Conservation (phyloP, 306 rosid genomes). For the Fragaria iinumae region DNA sequence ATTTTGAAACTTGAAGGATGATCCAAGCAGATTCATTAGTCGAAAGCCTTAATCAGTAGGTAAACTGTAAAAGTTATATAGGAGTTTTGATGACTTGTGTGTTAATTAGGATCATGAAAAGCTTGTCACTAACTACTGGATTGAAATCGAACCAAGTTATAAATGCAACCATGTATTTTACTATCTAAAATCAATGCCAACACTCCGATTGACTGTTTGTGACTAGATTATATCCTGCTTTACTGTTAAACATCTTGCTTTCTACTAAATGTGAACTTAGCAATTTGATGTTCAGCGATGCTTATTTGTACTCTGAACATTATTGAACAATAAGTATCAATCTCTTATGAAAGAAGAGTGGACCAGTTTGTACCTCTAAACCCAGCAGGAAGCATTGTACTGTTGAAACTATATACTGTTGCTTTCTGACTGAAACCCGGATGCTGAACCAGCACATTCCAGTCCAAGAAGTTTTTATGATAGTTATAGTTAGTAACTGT, state of each 20-base stretch:
- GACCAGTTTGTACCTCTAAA: slow-evolving; percentile 43
- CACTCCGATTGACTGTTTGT: not conserved
- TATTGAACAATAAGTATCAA: not conserved
- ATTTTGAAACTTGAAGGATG: not conserved
- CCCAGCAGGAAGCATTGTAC: slow-evolving; percentile 49
- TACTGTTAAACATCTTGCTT: not conserved
- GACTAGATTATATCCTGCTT: not conserved
- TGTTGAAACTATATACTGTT: slow-evolving; percentile 64
- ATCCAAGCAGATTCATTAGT: not conserved
- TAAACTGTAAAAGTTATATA: not conserved
- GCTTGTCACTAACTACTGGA: not conserved
- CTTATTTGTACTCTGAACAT: not conserved
- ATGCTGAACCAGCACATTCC: slow-evolving; percentile 78
- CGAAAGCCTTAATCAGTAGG: not conserved
- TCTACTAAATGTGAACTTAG: not conserved
- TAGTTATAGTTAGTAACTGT: slow-evolving; percentile 67
- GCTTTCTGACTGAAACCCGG: slow-evolving; percentile 50
- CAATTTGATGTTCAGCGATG: not conserved
- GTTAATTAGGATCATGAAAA: not conserved
- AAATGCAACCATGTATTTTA: not conserved
- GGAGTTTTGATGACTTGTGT: not conserved
- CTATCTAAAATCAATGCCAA: not conserved
- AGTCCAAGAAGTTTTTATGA: slow-evolving; percentile 55
- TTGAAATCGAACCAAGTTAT: not conserved
- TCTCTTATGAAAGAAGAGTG: not conserved